Evolutionary conservation across 2,329 filamentous ascomycete species (phyloP), one percentile per base, ranked within the genome.

Genomic region (Hawksworthiomyces lignivorus): DNA sequence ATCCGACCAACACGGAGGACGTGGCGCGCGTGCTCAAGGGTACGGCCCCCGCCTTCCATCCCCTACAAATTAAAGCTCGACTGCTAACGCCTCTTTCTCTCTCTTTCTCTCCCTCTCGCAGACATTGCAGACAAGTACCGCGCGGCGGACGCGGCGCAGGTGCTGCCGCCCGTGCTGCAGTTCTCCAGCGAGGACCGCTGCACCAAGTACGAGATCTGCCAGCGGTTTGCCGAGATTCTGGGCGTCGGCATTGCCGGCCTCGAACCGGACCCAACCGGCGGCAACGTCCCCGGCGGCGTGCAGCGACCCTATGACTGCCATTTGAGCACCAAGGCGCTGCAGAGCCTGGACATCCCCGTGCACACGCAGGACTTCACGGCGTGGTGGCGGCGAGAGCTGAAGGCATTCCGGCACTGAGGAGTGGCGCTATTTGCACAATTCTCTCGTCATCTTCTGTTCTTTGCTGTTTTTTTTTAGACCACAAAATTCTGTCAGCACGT

Each of bases 121-220:
- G 86, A 94, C 52, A 67, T 92, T 36, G 77, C 84, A 2, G 70
- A 69, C 47, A 80, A 84, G 54, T 92, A 89, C 54, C 66, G 83
- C 41, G 61, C 58, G 4, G 62, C 67, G 11, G 54, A 59, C 29
- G 66, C 73, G 28, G 64, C 69, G 38, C 59, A 66, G 10, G 56
- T 65, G 14, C 63, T 94, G 29, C 88, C 88, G 0, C 65, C 57
- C 21, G 75, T 88, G 32, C 69, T 95, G 15, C 88, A 96, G 41
- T 94, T 94, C 63, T 86, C 83, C 4, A 87, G 86, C 34, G 87
- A 95, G 62, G 85, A 94, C 52, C 76, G 72, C 50, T 84, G 82
- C 69, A 95, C 88, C 35, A 95, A 95, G 66, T 94, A 89, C 60
- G 80, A 90, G 60, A 94, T 96, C 43, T 89, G 85, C 59, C 67